Percentiles rank a stretch among this genome's conserved stretches.
Conservation (phyloP, 441 rosid species). For the Gossypium trilobum region DNA sequence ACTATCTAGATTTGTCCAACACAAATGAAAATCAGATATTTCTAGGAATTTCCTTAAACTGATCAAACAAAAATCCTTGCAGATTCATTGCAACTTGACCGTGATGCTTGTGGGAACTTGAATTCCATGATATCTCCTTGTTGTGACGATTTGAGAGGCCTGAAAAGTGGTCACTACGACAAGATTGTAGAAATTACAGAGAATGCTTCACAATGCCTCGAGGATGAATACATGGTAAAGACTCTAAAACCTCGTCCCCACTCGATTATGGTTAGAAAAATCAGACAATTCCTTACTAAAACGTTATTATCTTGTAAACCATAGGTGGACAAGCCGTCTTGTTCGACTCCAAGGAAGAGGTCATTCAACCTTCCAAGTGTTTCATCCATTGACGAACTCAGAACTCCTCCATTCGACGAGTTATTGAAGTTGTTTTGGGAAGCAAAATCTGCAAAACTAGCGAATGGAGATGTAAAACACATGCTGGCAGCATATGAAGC, state of each 20-base stretch:
- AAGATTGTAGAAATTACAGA: conserved; percentile 76
- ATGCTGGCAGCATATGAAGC: conserved; percentile 44
- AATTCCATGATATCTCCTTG: conserved; percentile 77
- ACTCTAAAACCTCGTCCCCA: neutral
- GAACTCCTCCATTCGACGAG: conserved; percentile 83
- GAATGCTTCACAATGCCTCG: conserved; percentile 77
- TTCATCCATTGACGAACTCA: conserved; percentile 78
- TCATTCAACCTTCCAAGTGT: conserved; percentile 61
- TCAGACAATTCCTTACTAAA: neutral
- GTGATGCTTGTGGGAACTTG: conserved; percentile 68
- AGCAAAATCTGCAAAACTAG: conserved; percentile 44
- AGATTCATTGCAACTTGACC: conserved; percentile 89
- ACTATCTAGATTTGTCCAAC: conserved; percentile 30
- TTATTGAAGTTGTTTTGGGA: conserved; percentile 69
- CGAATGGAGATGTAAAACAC: conserved; percentile 72
- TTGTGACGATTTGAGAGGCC: conserved; percentile 63
- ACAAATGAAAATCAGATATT: neutral
- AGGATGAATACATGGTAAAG: conserved; percentile 73
- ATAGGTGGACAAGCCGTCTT: conserved; percentile 88
- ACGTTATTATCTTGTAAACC: neutral
- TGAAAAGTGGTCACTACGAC: conserved; percentile 77
- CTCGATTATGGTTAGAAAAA: neutral
- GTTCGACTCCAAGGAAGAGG: conserved; percentile 88
- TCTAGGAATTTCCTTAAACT: neutral
- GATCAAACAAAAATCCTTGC: conserved; percentile 20